Evolutionary conservation across 495 filamentous ascomycete genomes (phyloP), one percentile per base, ranked within the genome.

Genomic region (Mytilinidion resinicola): DNA sequence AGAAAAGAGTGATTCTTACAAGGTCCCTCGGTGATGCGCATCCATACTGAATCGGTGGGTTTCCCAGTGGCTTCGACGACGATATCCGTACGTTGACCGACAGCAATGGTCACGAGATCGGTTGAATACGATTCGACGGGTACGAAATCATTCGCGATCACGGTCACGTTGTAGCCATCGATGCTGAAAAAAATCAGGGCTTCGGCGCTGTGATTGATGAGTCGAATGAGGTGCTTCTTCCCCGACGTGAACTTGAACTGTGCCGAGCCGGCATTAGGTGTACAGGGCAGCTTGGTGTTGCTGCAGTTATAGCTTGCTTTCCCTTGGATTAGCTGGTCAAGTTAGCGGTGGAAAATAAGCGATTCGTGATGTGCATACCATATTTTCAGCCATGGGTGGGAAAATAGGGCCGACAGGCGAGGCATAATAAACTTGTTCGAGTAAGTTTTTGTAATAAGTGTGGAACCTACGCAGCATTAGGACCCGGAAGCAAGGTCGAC

Each of bases 31-130:
- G 50, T 57, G 1, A 52, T 41, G 11, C 67, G 65, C 65, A 69
- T 65, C 62, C 62, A 66, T n/a, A 59, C 36, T 4, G 59, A 30
- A n/a, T 61, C 65, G 11, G 53, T 57, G 8, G 66, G 20, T 11
- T 66, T 62, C 20, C 55, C 60, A 0, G 25, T 64, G 2, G 49
- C 66, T n/a, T 59, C 53, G 43, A 68, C 72, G 11, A 84, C 67
- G 15, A 83, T 67, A 62, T 84, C 80, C 11, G 78, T 76, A 4
- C 81, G 72, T 63, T 82, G 78, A 3, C 67, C 76, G 46, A 75
- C 57, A 38, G 68, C 67, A 35, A 76, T 61, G 20, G 51, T 62
- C 44, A 74, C 55, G n/a, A 60, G 17, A 20, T 53, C 36, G n/a
- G 60, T 62, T 10, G 49, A 55, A 58, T 74, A 75, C 11, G 70